Base-by-base conservation (phyloP, 2,329 filamentous ascomycete species). In the Aspergillus sp. region DNA sequence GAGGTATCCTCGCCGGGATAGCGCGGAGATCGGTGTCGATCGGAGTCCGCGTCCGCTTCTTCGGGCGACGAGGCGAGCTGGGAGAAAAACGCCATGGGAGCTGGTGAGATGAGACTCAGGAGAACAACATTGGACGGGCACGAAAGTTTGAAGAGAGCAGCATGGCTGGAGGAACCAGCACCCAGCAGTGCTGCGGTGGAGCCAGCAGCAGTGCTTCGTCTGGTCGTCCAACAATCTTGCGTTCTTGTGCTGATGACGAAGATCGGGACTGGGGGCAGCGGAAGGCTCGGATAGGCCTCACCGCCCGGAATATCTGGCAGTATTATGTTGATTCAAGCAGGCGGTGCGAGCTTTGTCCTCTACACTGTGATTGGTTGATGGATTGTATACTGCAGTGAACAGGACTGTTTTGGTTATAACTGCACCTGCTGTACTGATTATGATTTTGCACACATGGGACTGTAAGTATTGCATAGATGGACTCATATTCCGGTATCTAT, bases 1-100 rank as follows among this genome's bases (percentile, higher is more conserved):
- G 91, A 84, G n/a, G 86, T 90, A 73, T 97, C 93, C 72, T 96
- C 91, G 63, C 89, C 91, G 8, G 81, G 80, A 74, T 96, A 96
- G 54, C 84, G 81, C 57, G 84, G 78, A 20, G 70, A 64, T 44
- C 72, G 69, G 41, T 66, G 65, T 41, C 60, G 66, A 51, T 60
- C 66, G 47, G 64, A 65, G 6, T 59, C 48, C 6, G 63, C 51
- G 7, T 59, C 47, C 6, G 63, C 54, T 37, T 58, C 56, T 40
- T 58, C 56, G 30, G 66, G 37, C 39, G 61, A 53, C 15, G 62
- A 48, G 19, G 53, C 49, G 17, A 66, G 52, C 9, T 64, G 64
- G 37, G 64, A 56, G 41, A 44, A 51, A 24, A 48, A 57, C 20
- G 52, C 48, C 57, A 62, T 60, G 19, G 30, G 12, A 37, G 37